Evolutionary conservation across 495 filamentous ascomycete genomes (phyloP), one percentile per base, ranked within the genome.

Genomic region (Hyaloscypha finlandica): DNA sequence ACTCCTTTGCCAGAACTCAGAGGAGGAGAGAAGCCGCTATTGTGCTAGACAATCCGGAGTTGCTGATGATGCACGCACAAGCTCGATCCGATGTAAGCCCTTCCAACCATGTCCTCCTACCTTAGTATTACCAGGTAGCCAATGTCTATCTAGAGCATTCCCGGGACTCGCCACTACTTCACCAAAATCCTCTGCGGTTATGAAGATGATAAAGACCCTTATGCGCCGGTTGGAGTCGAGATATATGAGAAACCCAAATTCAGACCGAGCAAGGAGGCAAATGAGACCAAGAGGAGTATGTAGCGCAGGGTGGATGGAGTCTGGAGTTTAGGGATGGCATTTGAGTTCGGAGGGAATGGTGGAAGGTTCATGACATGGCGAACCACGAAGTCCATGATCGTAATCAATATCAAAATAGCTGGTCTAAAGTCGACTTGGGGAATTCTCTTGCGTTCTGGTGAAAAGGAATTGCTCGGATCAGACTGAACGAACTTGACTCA

Each of bases 1-100:
- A 64, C 22, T 37, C 63, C 1, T 71, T 68, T 45, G 66, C 63
- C 25, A 48, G 22, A 8, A 42, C 55, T 19, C 78, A 83, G 64
- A 73, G 73, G 12, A 79, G 80, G 3, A 72, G 77, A 42, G 69
- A 77, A 31, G 83, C 83, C 35, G 72, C 78, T 19, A 70, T 79
- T 25, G 77, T 82, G 31, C 73, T 86, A 0, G 78, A 83, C 57
- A 81, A 68, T 57, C 83, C 83, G 1, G 84, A 86, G 65, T 67
- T 83, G 61, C 72, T 86, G 30, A 83, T 83, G 78, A 85, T 85
- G 81, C 78, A 81, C 32, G 78, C 83, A 16, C 75, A 81, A 61
- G 74, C 77, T 42, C 78, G 79, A 42, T 77, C 73, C 57, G 77
- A 81, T 53, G 83, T 85, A 73, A 70, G 77, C 30, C 65, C 22